These are phyloP conservation scores for Lyophyllum decastes DNA, from an alignment of 768 basidiomycete genomes.

Conservation along the genomic window DNA sequence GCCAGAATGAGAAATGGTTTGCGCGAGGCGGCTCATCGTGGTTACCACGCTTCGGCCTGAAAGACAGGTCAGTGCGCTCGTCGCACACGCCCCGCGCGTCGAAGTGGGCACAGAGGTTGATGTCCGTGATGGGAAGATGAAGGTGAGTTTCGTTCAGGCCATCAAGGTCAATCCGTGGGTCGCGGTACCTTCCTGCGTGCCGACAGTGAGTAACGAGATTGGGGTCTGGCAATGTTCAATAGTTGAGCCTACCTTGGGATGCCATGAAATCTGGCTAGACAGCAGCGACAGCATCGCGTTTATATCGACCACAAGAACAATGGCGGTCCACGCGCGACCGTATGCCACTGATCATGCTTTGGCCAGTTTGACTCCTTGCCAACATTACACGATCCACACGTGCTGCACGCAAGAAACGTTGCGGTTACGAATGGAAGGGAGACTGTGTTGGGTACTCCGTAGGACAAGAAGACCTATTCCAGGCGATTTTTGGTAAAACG, in stretches of 20 bases:
- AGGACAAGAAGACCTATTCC: no score
- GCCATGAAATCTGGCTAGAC: not conserved
- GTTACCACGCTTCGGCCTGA: constrained; percentile 9
- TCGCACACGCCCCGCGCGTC: constrained; percentile 21
- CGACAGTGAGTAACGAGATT: not conserved
- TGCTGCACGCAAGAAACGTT: not conserved
- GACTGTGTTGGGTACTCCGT: not conserved
- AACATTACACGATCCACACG: not conserved
- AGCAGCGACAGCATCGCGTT: not conserved
- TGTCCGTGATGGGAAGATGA: constrained; percentile 11
- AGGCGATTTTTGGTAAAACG: not conserved
- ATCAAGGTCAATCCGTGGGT: constrained; percentile 1
- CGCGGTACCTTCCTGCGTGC: not conserved
- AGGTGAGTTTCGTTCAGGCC: not conserved
- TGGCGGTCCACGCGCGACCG: not conserved
- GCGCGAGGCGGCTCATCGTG: constrained; percentile 13
- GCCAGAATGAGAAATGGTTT: constrained; percentile 24
- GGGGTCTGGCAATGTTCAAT: not conserved
- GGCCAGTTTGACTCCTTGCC: not conserved
- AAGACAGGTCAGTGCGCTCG: constrained; percentile 18
- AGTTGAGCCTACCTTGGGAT: not conserved
- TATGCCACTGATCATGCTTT: not conserved
- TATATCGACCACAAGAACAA: not conserved
- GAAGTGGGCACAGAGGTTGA: constrained; percentile 20
- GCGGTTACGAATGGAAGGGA: not conserved